phyloP scores from a whole-genome alignment of 805 yeast genomes.

The Candida glaebosa region DNA sequence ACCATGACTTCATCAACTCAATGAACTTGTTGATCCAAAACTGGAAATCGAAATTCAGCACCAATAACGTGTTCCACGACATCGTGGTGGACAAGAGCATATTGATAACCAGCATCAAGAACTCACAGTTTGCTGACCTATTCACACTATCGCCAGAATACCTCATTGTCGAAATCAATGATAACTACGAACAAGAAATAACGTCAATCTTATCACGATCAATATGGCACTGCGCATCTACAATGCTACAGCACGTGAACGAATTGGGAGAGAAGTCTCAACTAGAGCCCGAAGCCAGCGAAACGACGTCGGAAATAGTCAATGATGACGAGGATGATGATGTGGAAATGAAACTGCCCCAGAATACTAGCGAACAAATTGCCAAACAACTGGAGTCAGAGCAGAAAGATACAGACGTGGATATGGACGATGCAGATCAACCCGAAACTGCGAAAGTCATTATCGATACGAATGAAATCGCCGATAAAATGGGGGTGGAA shows the following conservation, averaged over 20 bases:
- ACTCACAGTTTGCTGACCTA: background rate
- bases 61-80: background rate
- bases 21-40: background rate
- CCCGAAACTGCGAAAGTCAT: background rate
- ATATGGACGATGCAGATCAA: background rate
- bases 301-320: constrained; percentile 15
- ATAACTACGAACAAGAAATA: background rate
- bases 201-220: background rate
- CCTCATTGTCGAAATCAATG: constrained; percentile 1
- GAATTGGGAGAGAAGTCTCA: background rate
- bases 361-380: background rate
- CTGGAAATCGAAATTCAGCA: constrained; percentile 1
- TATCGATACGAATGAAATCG: background rate
- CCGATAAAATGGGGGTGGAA: background rate
- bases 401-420: background rate
- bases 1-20: background rate
- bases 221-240: constrained; percentile 1
- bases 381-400: background rate
- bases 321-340: constrained; percentile 8
- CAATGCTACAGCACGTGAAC: background rate
- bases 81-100: background rate
- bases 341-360: constrained; percentile 2
- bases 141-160: background rate
- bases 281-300: constrained; percentile 7
- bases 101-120: background rate